phyloP scores from a whole-genome alignment of 306 rosid species.

The Boehmeria nivea region DNA sequence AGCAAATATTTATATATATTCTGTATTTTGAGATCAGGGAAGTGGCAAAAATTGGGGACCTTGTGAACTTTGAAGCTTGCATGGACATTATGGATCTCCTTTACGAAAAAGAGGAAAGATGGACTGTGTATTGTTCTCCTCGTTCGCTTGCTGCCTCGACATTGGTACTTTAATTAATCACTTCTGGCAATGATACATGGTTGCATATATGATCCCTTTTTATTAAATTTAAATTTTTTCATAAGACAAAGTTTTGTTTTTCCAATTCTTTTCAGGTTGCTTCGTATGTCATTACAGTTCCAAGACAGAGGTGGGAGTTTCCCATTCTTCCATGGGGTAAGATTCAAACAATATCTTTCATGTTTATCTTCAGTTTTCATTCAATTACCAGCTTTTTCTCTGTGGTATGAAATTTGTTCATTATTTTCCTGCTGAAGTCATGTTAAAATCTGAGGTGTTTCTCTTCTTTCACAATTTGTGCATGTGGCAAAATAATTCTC shows the following conservation, averaged over 20 bases:
- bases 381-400: no score
- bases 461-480: no score
- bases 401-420: no score
- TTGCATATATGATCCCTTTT: no score
- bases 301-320: slow-evolving; percentile 71
- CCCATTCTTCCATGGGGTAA: slow-evolving; percentile 90
- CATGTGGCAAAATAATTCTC: no score
- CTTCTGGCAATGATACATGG: no score
- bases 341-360: slow-evolving; percentile 10
- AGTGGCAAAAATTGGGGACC: slow-evolving; percentile 74
- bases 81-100: slow-evolving; percentile 84
- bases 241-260: background rate
- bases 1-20: background rate
- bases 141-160: slow-evolving; percentile 65
- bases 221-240: no score
- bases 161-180: slow-evolving; percentile 48
- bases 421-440: no score
- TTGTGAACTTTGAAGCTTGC: slow-evolving; percentile 68
- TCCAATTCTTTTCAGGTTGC: slow-evolving; percentile 47
- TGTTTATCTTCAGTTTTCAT: background rate
- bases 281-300: slow-evolving; percentile 67
- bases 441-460: no score
- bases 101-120: slow-evolving; percentile 70
- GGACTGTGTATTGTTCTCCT: slow-evolving; percentile 45
- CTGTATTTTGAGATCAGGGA: slow-evolving; percentile 42